Percentiles rank a stretch among this genome's conserved stretches.
phyloP scores from a whole-genome alignment of 2,329 filamentous ascomycete species.

The Acrocalymma vagum region DNA sequence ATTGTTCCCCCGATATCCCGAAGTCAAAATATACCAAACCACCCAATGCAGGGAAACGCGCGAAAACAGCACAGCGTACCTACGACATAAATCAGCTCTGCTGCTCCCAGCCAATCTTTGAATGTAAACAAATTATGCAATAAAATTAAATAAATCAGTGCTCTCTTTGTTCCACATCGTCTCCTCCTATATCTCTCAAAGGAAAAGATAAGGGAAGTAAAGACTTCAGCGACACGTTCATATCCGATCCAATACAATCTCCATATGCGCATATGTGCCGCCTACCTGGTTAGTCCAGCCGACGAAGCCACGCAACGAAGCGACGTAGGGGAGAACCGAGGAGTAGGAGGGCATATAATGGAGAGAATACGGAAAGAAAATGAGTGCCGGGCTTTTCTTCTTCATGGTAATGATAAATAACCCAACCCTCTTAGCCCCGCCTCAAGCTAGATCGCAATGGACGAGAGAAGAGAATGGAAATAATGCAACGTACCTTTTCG shows the following conservation, averaged over 20 bases:
- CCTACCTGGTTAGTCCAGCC: no score
- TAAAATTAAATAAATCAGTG: conserved; percentile 14
- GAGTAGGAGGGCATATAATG: no score
- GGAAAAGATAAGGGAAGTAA: conserved; percentile 9
- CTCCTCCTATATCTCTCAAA: no score
- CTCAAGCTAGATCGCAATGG: neutral
- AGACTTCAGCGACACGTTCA: conserved; percentile 22
- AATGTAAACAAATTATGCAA: neutral
- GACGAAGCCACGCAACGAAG: no score
- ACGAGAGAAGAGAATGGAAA: conserved; percentile 1
- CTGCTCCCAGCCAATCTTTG: neutral
- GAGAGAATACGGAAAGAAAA: conserved; percentile 10
- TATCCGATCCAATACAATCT: conserved; percentile 9
- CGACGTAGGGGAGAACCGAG: no score
- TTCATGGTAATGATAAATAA: conserved; percentile 8
- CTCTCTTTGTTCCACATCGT: conserved; percentile 31
- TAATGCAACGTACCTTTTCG: neutral
- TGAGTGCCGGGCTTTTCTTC: conserved; percentile 24
- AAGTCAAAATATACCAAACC: no score
- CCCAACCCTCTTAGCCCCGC: neutral
- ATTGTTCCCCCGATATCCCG: no score
- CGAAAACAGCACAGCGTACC: no score
- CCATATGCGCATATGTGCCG: no score
- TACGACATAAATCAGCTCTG: neutral
- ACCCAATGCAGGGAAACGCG: no score